Percentiles rank a stretch among this genome's conserved stretches.
Conservation (phyloP, 2,329 filamentous ascomycete genomes). For the Peltaster fructicola region DNA sequence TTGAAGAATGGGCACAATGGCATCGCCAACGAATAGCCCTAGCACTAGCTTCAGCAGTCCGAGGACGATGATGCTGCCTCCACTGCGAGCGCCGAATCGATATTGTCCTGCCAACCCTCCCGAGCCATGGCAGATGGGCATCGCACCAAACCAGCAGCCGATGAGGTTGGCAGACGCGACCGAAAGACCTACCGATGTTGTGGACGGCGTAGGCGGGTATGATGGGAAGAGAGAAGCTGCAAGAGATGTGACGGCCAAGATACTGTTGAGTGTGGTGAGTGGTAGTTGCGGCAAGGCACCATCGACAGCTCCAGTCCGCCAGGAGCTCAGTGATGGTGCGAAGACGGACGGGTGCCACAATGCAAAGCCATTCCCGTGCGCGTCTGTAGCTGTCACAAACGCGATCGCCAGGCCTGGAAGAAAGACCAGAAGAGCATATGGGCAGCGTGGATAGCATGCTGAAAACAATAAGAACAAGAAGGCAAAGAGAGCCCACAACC, state of each 20-base stretch:
- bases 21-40: conserved; percentile 57
- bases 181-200: conserved; percentile 63
- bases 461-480: conserved; percentile 55
- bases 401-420: conserved; percentile 50
- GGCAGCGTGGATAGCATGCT: conserved; percentile 46
- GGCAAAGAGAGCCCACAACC: conserved; percentile 56
- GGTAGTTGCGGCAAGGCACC: conserved; percentile 74
- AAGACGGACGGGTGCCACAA: conserved; percentile 42
- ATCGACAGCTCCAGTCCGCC: conserved; percentile 41
- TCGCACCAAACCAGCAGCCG: conserved; percentile 80
- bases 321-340: conserved; percentile 26
- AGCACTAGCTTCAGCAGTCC: conserved; percentile 59
- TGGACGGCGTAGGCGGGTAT: conserved; percentile 38
- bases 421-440: conserved; percentile 63
- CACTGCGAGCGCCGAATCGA: conserved; percentile 78
- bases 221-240: conserved; percentile 56
- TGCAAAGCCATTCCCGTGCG: conserved; percentile 20
- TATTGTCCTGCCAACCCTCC: conserved; percentile 83
- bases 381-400: too few species aligned
- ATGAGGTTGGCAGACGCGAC: conserved; percentile 70
- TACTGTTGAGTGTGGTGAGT: conserved; percentile 79
- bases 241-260: conserved; percentile 72
- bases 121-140: conserved; percentile 89
- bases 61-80: conserved; percentile 64
- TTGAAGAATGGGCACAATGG: conserved; percentile 51